Conservation (phyloP, 2,329 filamentous ascomycete species). For the Fusarium bactridioides region DNA sequence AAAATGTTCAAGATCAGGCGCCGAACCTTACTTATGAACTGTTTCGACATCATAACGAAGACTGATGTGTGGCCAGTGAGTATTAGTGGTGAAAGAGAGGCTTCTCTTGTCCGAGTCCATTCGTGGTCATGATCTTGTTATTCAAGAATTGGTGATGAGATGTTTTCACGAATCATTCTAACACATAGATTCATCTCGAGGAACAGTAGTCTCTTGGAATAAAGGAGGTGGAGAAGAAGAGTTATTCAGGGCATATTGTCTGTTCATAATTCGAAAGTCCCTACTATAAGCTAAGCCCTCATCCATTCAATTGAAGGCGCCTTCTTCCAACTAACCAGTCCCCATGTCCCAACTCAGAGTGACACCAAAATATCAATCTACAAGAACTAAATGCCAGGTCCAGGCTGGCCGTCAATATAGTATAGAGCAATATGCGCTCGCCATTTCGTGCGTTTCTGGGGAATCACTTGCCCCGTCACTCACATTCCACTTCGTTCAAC, state of each 20-base stretch:
- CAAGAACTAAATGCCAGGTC: not conserved
- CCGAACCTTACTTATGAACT: not conserved
- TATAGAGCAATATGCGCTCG: not conserved
- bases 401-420: not conserved
- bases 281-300: not conserved
- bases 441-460: constrained; percentile 8
- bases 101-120: not conserved
- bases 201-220: not conserved
- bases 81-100: not conserved
- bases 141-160: not conserved
- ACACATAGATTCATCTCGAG: not conserved
- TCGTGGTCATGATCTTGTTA: not conserved
- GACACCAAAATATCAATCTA: not conserved
- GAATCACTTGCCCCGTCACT: not conserved
- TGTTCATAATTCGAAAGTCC: constrained; percentile 13
- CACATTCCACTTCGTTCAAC: not conserved
- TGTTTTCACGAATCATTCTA: not conserved
- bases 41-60: not conserved
- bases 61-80: not conserved
- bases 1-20: not conserved
- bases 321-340: not conserved
- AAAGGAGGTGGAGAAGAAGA: not conserved
- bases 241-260: constrained; percentile 14
- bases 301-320: constrained; percentile 21
- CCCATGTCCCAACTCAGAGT: not conserved